These are phyloP conservation scores for Cordyceps javanica DNA, from an alignment of 2,329 filamentous ascomycete species.

Conservation along the genomic window DNA sequence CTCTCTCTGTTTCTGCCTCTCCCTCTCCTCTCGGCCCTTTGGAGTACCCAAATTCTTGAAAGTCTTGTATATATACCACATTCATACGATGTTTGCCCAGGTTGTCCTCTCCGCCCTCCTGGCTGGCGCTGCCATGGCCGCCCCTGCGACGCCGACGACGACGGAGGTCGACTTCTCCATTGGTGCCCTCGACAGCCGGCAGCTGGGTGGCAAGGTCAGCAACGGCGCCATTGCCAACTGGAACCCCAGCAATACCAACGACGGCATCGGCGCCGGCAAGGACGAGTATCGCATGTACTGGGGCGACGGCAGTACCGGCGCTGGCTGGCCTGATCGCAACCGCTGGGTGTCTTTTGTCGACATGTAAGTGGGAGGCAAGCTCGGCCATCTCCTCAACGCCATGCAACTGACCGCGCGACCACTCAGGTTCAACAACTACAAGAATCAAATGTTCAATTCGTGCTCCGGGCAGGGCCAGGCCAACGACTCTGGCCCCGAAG, in stretches of 20 bases:
- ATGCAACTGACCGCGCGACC: too few species aligned
- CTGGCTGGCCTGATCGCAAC: conserved; percentile 25
- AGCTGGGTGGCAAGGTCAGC: conserved; percentile 8
- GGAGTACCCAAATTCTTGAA: neutral
- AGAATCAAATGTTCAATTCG: conserved; percentile 18
- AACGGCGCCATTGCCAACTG: conserved; percentile 12
- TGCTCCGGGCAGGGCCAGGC: conserved; percentile 12
- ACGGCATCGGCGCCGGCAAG: conserved; percentile 16
- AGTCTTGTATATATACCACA: neutral
- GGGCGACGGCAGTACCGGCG: conserved; percentile 22
- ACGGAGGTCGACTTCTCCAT: conserved; percentile 1
- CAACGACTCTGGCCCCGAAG: conserved; percentile 20
- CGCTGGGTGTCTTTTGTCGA: conserved; percentile 25
- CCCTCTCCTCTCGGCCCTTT: neutral
- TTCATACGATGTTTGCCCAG: conserved; percentile 8
- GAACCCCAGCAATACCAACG: conserved; percentile 13
- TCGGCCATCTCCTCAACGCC: too few species aligned
- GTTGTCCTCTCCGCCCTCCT: conserved; percentile 4
- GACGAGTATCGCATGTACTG: conserved; percentile 26
- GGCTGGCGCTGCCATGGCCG: conserved; percentile 2
- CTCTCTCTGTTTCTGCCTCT: too few species aligned
- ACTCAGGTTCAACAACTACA: conserved; percentile 23
- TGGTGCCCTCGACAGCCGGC: conserved; percentile 7
- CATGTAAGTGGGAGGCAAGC: conserved; percentile 22
- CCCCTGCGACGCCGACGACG: neutral